A percentile compares a stretch with the other conserved stretches of the same genome.
phyloP scores from a whole-genome alignment of 2,329 filamentous ascomycete species.

The Penicillium carneum region DNA sequence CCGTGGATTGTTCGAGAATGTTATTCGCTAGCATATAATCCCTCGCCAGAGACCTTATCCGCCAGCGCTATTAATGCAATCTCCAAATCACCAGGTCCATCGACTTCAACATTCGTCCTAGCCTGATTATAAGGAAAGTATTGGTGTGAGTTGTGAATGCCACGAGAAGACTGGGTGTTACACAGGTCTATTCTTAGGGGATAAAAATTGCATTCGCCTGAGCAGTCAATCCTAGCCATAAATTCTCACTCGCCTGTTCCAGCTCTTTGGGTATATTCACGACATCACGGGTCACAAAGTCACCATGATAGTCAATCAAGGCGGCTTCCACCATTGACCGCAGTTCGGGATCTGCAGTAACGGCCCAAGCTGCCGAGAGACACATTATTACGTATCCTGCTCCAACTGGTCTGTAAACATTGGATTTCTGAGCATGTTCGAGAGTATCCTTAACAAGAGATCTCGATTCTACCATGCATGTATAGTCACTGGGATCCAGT shows the following conservation, averaged over 20 bases:
- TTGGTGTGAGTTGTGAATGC: no score
- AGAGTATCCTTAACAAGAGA: slow-evolving; percentile 40
- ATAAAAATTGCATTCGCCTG: neutral
- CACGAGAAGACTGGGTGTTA: no score
- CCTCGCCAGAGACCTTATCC: neutral
- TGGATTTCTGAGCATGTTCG: slow-evolving; percentile 36
- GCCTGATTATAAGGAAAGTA: no score
- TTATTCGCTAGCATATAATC: neutral
- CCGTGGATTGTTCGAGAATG: neutral
- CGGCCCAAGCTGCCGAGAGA: slow-evolving; percentile 38
- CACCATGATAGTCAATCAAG: slow-evolving; percentile 38
- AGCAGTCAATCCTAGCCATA: slow-evolving; percentile 22
- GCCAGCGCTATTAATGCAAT: neutral
- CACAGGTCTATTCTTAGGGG: neutral
- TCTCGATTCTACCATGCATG: slow-evolving; percentile 30
- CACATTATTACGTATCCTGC: slow-evolving; percentile 42
- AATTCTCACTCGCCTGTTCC: slow-evolving; percentile 20
- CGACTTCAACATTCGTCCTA: no score
- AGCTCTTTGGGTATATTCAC: slow-evolving; percentile 12
- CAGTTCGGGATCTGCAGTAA: slow-evolving; percentile 32
- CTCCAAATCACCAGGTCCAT: neutral
- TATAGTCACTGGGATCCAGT: slow-evolving; percentile 35
- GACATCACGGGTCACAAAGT: slow-evolving; percentile 28
- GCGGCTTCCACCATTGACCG: slow-evolving; percentile 25
- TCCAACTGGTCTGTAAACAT: slow-evolving; percentile 44